Percentiles rank a stretch among this genome's conserved stretches.
Evolutionary conservation across 208 protist species (phyloP).

Genomic region (Leptomonas pyrrhocoris): DNA sequence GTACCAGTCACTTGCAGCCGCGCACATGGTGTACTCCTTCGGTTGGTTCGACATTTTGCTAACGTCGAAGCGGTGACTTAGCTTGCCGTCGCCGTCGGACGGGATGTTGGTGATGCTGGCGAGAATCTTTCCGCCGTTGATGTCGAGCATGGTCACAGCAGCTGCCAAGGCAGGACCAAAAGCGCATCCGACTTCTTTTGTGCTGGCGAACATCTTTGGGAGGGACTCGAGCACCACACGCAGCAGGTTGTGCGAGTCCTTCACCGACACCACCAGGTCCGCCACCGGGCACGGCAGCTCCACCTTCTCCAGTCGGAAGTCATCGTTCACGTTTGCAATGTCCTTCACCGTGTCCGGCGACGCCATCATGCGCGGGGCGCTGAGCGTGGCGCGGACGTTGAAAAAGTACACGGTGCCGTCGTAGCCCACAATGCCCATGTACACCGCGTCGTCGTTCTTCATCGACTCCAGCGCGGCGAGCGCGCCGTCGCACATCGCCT

Average conservation of each 20-base stretch:
- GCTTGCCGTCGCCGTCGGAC: conserved; percentile 83
- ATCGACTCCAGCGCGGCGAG: conserved; percentile 75
- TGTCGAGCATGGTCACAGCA: conserved; percentile 84
- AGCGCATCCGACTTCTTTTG: conserved; percentile 87
- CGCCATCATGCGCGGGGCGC: conserved; percentile 88
- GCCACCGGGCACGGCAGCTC: conserved; percentile 77
- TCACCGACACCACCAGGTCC: conserved; percentile 81
- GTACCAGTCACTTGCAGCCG: conserved; percentile 94
- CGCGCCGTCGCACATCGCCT: conserved; percentile 64
- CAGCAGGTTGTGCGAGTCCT: conserved; percentile 71
- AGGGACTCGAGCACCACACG: conserved; percentile 77
- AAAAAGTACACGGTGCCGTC: conserved; percentile 94
- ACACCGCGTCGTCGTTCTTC: conserved; percentile 82
- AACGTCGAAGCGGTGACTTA: conserved; percentile 87
- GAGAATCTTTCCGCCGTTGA: conserved; percentile 94
- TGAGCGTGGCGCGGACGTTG: conserved; percentile 70
- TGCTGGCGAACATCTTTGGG: conserved; percentile 58
- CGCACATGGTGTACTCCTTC: conserved; percentile 88
- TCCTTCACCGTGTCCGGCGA: conserved; percentile 84
- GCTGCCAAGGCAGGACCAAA: conserved; percentile 93
- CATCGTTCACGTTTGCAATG: conserved; percentile 80
- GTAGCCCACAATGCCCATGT: conserved; percentile 83
- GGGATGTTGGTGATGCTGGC: conserved; percentile 89
- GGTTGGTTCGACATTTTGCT: conserved; percentile 75
- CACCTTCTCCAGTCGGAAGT: conserved; percentile 80